phyloP scores from a whole-genome alignment of 805 yeast genomes.

The Metschnikowia shivogae region DNA sequence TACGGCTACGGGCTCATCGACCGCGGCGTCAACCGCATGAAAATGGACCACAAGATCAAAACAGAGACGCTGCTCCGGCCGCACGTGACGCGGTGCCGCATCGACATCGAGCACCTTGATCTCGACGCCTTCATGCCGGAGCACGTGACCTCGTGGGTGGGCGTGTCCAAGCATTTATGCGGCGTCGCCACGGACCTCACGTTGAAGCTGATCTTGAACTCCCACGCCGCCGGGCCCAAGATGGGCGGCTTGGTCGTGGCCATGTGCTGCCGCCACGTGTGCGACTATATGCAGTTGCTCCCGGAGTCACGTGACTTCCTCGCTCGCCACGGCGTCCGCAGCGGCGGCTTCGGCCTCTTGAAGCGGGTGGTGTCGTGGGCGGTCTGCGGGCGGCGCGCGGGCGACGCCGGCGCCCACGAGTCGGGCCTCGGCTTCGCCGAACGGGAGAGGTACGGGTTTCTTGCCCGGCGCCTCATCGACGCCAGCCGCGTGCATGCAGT shows the following conservation, averaged over 20 bases:
- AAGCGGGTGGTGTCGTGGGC: constrained; percentile 85
- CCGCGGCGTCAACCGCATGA: constrained; percentile 72
- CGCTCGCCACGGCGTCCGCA: constrained; percentile 26
- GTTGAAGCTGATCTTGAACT: constrained; percentile 53
- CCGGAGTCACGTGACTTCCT: constrained; percentile 44
- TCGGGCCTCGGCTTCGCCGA: constrained; percentile 42
- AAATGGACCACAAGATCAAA: constrained; percentile 64
- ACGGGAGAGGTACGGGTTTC: constrained; percentile 58
- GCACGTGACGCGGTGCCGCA: constrained; percentile 49
- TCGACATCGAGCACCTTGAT: constrained; percentile 75
- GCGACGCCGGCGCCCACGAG: constrained; percentile 39
- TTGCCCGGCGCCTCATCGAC: constrained; percentile 71
- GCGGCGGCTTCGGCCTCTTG: constrained; percentile 43
- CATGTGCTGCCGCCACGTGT: constrained; percentile 89
- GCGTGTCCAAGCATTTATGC: constrained; percentile 84
- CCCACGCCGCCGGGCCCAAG: constrained; percentile 11
- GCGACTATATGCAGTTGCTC: constrained; percentile 56
- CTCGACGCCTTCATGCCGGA: constrained; percentile 42
- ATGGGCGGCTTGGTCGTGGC: constrained; percentile 71
- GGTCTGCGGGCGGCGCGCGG: constrained; percentile 59
- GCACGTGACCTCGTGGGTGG: constrained; percentile 34
- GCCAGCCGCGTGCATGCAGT: constrained; percentile 60
- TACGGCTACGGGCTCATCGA: constrained; percentile 63
- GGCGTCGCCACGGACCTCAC: constrained; percentile 94
- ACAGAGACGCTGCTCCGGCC: constrained; percentile 42